Evolutionary conservation across 495 filamentous ascomycete species (phyloP), one percentile per base, ranked within the genome.

Genomic region (Tuber borchii): DNA sequence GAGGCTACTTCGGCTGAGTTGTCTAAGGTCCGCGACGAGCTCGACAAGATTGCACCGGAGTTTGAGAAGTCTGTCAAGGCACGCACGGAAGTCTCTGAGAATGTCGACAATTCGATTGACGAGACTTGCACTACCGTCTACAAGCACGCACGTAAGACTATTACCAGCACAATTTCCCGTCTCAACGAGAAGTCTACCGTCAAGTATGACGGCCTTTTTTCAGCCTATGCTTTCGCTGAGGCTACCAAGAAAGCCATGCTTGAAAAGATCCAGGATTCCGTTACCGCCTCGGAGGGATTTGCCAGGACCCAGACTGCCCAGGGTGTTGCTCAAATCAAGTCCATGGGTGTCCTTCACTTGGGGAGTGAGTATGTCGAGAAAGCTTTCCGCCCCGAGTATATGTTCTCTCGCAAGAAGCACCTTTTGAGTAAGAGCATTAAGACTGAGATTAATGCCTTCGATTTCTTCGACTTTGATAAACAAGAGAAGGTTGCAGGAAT

Each of bases 401-500:
- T 99, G 95, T 98, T 97, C 87, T 88, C 89, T 71, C 89, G 90
- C 75, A 91, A 91, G 82, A 89, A 89, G 73, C 92, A 98, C 82
- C 87, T 89, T 9, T 84, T 97, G 31, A 96, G 91, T 12, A 88
- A 92, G 76, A 90, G 95, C 81, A 90, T 99, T 31, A 90, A 97
- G 78, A 89, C 95, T 26, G 90, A 97, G 72, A 90, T 95, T 31
- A 94, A 98, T 78, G 74, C 97, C 0, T 91, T 88, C 88, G 95
- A 99, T 83, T 97, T 99, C 86, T 93, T 98, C 83, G 96, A 99
- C 83, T 90, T 95, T 86, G 93, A 98, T 80, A 87, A 89, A 70
- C 94, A 99, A 83, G 96, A 99, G 86, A 97, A 98, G 86, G 85
- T 95, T 61, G 94, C 93, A 20, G 93, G 93, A 51, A 93, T 93